Base-by-base conservation (phyloP, 106 monocot species). In the Dendrobium catenatum region DNA sequence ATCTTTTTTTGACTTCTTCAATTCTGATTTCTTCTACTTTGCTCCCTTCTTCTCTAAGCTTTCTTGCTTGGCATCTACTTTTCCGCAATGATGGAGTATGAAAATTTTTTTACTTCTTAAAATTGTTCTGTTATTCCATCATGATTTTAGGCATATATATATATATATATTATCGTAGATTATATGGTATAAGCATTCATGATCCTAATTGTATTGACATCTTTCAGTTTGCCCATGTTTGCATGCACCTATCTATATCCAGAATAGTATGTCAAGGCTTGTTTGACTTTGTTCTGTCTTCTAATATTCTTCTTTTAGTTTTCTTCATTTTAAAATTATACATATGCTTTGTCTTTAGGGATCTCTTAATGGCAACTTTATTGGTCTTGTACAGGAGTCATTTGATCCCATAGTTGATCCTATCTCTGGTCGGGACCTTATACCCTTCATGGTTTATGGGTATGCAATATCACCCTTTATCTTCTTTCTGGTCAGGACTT, bases 401-500 rank as follows among this genome's bases (percentile, higher is more conserved):
- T 99, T 99, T 88, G 95, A 93, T 82, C 99, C 99, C 20, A 99
- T 99, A 84, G 85, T 99, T 81, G 95, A 99, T 80, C 70, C 82
- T 58, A 72, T 84, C 81, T 91, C 92, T 16, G 90, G 91, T n/a
- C 82, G 89, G 58, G 93, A 99, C 73, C 95, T 99, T 56, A 95
- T 99, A 68, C 99, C 95, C 48, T 68, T 84, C 51, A 91, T 99
- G 93, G 95, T 99, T 75, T 89, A 99, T 86, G 99, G 99, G 99
- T 99, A 80, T 61, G 87, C 79, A 79, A 73, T 82, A 22, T 85
- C 51, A 49, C 22, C 74, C 5, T 74, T 10, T 44, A 44, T 74
- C 15, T 42, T 44, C 20, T 6, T 74, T 42, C 20, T 74, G 43
- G 13, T 74, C 7, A 3, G 22, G 22, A 46, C 6, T 76, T 76